Percentiles rank a stretch among this genome's conserved stretches.
phyloP scores from a whole-genome alignment of 2,329 filamentous ascomycete genomes.

The Shiraia bambusicola region DNA sequence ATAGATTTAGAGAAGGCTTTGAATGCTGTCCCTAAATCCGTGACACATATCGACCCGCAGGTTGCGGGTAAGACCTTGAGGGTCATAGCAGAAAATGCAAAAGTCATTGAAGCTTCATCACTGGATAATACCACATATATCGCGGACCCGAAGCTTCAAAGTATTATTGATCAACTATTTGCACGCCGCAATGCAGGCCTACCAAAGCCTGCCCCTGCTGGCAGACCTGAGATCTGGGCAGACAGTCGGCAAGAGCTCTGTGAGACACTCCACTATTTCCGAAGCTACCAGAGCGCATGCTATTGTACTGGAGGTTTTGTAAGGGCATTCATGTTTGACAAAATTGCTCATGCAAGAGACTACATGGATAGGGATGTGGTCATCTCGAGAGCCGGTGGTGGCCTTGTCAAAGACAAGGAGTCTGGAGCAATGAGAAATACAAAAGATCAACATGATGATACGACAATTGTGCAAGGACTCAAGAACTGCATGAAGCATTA shows the following conservation, averaged over 20 bases:
- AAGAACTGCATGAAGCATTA: conserved; percentile 50
- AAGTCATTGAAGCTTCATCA: not conserved
- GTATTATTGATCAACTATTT: conserved; percentile 16
- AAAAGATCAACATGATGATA: conserved; percentile 49
- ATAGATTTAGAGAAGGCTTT: too few species aligned
- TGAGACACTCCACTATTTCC: conserved; percentile 65
- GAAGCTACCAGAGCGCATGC: conserved; percentile 60
- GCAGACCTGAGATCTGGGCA: conserved; percentile 58
- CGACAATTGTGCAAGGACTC: conserved; percentile 43
- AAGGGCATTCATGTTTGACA: conserved; percentile 62
- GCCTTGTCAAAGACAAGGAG: conserved; percentile 50
- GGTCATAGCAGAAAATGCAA: conserved; percentile 3
- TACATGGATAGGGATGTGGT: conserved; percentile 62
- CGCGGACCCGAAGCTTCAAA: conserved; percentile 4
- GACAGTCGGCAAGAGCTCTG: conserved; percentile 61
- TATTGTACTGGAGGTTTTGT: conserved; percentile 56
- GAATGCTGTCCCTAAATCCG: too few species aligned
- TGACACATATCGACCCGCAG: too few species aligned
- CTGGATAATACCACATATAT: not conserved
- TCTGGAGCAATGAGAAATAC: conserved; percentile 50
- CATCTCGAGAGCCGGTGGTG: conserved; percentile 63
- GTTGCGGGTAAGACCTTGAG: too few species aligned
- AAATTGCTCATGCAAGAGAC: conserved; percentile 56
- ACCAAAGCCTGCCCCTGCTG: conserved; percentile 37
- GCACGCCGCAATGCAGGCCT: conserved; percentile 17